Evolutionary conservation across 2,329 filamentous ascomycete species (phyloP).

Genomic region (Fusarium udum): DNA sequence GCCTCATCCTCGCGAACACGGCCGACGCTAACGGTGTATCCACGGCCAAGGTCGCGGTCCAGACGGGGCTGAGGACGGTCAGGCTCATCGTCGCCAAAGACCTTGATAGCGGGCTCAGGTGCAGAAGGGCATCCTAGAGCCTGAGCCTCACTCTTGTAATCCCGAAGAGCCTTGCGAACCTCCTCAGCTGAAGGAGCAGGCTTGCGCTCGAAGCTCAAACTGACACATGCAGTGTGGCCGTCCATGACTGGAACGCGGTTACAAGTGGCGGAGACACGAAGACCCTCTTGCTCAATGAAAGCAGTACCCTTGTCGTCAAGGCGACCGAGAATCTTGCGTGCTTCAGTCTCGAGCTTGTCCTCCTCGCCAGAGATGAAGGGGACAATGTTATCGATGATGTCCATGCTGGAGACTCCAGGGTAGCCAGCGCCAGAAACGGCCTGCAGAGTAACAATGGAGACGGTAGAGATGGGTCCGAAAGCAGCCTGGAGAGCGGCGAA

Average conservation of each 20-base stretch:
- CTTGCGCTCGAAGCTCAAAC: conserved; percentile 79
- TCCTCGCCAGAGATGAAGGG: conserved; percentile 94
- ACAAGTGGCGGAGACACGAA: conserved; percentile 86
- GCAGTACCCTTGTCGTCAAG: conserved; percentile 77
- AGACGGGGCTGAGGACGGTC: conserved; percentile 92
- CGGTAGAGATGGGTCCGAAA: conserved; percentile 82
- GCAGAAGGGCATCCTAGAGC: conserved; percentile 87
- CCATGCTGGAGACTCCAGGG: conserved; percentile 91
- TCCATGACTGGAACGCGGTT: conserved; percentile 95
- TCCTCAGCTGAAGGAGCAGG: conserved; percentile 78
- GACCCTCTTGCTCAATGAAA: conserved; percentile 77
- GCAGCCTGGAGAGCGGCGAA: conserved; percentile 88
- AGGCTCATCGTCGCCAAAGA: conserved; percentile 78
- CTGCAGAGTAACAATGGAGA: conserved; percentile 90
- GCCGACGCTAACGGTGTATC: conserved; percentile 92
- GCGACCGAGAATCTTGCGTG: conserved; percentile 88
- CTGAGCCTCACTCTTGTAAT: conserved; percentile 85
- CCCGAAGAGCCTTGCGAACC: conserved; percentile 80
- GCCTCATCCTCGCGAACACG: conserved; percentile 85
- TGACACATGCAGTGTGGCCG: conserved; percentile 95
- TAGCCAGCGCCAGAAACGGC: conserved; percentile 93
- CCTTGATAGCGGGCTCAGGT: conserved; percentile 80
- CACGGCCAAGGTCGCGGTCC: conserved; percentile 84
- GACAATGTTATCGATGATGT: conserved; percentile 95
- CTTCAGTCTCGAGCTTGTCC: conserved; percentile 94